Conservation (phyloP, 257 asterid genomes). For the Phtheirospermum japonicum region DNA sequence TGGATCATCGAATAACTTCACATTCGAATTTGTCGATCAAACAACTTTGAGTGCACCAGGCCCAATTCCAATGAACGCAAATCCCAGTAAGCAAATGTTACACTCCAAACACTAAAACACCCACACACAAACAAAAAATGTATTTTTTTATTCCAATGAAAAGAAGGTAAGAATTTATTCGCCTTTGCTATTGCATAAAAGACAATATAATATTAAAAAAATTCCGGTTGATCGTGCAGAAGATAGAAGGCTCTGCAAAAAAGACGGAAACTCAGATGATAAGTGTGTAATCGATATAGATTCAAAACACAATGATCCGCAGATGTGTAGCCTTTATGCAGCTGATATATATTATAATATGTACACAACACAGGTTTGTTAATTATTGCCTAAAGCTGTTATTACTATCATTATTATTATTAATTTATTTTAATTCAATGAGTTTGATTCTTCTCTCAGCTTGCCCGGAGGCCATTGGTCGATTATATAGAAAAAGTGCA, state of each 20-base stretch:
- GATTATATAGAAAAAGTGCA: conserved; percentile 72
- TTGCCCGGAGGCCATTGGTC: conserved; percentile 51
- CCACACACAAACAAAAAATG: too few species aligned
- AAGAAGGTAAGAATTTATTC: not conserved
- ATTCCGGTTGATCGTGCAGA: conserved; percentile 38
- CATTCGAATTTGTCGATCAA: conserved; percentile 19
- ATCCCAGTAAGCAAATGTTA: conserved; percentile 23
- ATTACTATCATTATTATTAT: not conserved
- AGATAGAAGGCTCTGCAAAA: conserved; percentile 29
- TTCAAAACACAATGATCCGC: conserved; percentile 60
- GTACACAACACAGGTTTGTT: conserved; percentile 56
- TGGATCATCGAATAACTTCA: conserved; percentile 23
- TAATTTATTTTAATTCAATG: not conserved
- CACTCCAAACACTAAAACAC: too few species aligned
- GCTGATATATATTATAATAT: conserved; percentile 58
- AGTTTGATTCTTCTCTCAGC: conserved; percentile 37
- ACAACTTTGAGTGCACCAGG: conserved; percentile 27
- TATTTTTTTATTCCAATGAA: too few species aligned
- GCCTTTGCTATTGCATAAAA: not conserved
- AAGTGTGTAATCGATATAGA: conserved; percentile 51
- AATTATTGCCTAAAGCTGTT: conserved; percentile 8
- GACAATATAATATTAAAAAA: not conserved
- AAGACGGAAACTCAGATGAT: conserved; percentile 38
- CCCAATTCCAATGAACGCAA: conserved; percentile 28
- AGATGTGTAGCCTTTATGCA: conserved; percentile 71